These are phyloP conservation scores for Penicillium griseofulvum DNA, from an alignment of 2,329 filamentous ascomycete species.

Conservation along the genomic window DNA sequence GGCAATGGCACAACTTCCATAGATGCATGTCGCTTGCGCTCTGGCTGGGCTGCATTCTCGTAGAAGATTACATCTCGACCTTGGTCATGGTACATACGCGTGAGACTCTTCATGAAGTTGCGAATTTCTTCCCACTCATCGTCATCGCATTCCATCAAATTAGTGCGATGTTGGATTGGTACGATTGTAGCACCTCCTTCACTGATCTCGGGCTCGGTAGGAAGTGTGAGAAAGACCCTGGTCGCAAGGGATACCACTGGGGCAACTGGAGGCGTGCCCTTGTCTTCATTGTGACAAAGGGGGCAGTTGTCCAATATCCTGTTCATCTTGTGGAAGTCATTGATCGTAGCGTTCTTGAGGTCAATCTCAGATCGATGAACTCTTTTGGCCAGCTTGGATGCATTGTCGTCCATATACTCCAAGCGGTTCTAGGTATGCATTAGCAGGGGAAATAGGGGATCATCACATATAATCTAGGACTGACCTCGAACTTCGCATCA, in stretches of 20 bases:
- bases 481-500: conserved; percentile 76
- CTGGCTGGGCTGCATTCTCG: conserved; percentile 85
- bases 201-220: conserved; percentile 83
- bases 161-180: conserved; percentile 79
- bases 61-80: conserved; percentile 94
- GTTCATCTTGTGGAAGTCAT: conserved; percentile 87
- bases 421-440: conserved; percentile 63
- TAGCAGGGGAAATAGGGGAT: neutral
- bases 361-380: conserved; percentile 86
- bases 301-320: conserved; percentile 82
- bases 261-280: conserved; percentile 71
- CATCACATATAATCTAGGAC: conserved; percentile 17
- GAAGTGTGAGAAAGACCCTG: conserved; percentile 80
- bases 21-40: conserved; percentile 76
- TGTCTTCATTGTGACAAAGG: conserved; percentile 89
- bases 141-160: conserved; percentile 95
- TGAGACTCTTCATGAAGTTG: conserved; percentile 98
- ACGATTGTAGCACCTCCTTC: conserved; percentile 84
- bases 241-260: conserved; percentile 84
- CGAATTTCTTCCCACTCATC: conserved; percentile 99
- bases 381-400: conserved; percentile 78
- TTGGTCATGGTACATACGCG: conserved; percentile 89
- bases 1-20: conserved; percentile 85
- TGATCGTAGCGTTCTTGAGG: conserved; percentile 81
- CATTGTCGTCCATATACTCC: conserved; percentile 97